Base-by-base conservation (phyloP, 139 green algal genomes). In the Closterium sp. region DNA sequence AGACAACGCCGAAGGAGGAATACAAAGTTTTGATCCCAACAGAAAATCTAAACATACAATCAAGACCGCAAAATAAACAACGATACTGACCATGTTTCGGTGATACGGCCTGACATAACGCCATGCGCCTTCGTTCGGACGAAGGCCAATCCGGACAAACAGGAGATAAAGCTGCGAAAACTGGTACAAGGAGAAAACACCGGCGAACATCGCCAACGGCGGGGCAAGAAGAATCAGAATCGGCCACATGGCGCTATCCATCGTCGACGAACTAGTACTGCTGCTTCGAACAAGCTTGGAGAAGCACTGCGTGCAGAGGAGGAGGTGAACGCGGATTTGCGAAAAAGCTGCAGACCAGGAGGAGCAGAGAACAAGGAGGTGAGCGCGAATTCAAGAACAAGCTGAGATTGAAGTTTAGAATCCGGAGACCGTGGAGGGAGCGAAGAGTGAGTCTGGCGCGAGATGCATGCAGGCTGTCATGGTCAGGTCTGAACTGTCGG, bases 41-140 rank as follows among this genome's bases (percentile, higher is more conserved):
- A 86, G 7, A 86, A 86, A 29, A 45, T 45, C 9, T 45, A 7
- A 86, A 86, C 24, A 27, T 86, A 28, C 73, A 28, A 27, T 7
- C 24, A 86, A 4, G 10, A 9, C 24, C 4, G 84, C n/a, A 21
- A 13, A 29, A 24, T 19, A 4, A 30, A 32, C 1, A 30, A 30
- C 1, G n/a, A 1, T 13, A 87, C 84, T 87, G n/a, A 87, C 84
- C 84, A 87, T 32, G n/a, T 87, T 30, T 29, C 28, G 32, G 84
- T 87, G 84, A 31, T 87, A 87, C 84, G 84, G 84, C 84, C 84
- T 30, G n/a, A 87, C 84, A 24, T 87, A 87, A 32, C 84, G 84
- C 84, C 84, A 87, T 31, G 27, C n/a, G 84, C 84, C 84, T 31
- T 87, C n/a, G 84, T 87, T 87, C 10, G 84, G 84, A 22, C 84